Conservation (phyloP, 1,284 basidiomycete genomes). For the Naganishia cerealis region DNA sequence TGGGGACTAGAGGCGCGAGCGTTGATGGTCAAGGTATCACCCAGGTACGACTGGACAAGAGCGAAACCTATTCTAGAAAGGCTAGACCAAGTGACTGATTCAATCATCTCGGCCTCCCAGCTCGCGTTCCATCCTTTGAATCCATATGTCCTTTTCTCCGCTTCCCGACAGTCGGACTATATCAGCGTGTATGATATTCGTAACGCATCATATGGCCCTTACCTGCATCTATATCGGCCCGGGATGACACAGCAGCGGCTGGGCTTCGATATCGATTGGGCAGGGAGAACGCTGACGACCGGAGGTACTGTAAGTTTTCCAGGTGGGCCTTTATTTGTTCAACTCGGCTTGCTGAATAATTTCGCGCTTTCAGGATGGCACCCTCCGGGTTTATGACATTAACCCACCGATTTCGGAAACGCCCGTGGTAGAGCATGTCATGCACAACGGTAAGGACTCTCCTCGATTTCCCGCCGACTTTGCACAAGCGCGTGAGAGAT, state of each 20-base stretch:
- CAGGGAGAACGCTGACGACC: conserved; percentile 66
- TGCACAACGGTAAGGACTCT: conserved; percentile 35
- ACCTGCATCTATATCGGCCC: conserved; percentile 38
- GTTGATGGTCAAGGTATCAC: conserved; percentile 63
- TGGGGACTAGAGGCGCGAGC: conserved; percentile 53
- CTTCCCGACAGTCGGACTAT: conserved; percentile 66
- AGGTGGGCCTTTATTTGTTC: background rate
- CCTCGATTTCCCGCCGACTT: background rate
- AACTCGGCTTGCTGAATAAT: background rate
- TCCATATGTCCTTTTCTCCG: conserved; percentile 72
- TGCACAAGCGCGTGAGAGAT: background rate
- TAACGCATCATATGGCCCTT: conserved; percentile 56
- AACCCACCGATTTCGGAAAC: conserved; percentile 34
- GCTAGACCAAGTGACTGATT: conserved; percentile 1
- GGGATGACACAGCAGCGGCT: conserved; percentile 71
- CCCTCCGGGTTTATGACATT: conserved; percentile 48
- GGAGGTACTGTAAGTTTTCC: conserved; percentile 67
- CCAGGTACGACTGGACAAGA: conserved; percentile 60
- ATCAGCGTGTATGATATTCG: conserved; percentile 78
- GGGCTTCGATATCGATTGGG: conserved; percentile 72
- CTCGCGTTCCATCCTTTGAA: conserved; percentile 73
- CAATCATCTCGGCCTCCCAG: conserved; percentile 52
- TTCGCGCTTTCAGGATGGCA: conserved; percentile 39
- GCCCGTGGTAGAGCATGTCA: conserved; percentile 32
- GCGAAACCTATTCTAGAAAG: conserved; percentile 17